Evolutionary conservation across 345 rosid genomes (phyloP).

Genomic region (Citrus sp.): DNA sequence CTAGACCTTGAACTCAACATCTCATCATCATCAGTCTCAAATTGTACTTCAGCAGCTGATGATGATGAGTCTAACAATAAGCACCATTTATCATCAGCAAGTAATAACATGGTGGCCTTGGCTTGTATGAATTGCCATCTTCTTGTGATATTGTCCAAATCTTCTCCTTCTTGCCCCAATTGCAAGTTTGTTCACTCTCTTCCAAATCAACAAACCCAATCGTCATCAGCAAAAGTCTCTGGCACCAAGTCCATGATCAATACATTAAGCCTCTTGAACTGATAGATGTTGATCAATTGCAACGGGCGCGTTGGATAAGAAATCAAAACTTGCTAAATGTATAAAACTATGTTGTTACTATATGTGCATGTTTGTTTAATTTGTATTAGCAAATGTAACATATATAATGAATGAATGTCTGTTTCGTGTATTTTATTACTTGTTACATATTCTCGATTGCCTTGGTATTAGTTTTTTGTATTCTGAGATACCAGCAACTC

Average conservation of each 20-base stretch:
- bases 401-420: too few relatives aligned
- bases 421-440: too few relatives aligned
- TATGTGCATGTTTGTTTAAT: too few relatives aligned
- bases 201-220: conserved; percentile 20
- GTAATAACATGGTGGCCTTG: conserved; percentile 43
- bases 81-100: conserved; percentile 2
- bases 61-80: conserved; percentile 4
- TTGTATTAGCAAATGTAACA: too few relatives aligned
- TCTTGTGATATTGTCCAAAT: conserved; percentile 44
- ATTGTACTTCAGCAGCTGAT: not conserved
- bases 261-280: conserved; percentile 44
- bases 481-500: too few relatives aligned
- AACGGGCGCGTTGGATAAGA: too few relatives aligned
- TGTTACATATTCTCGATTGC: too few relatives aligned
- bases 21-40: not conserved
- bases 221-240: conserved; percentile 6
- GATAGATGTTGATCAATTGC: not conserved
- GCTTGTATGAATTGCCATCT: conserved; percentile 53
- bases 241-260: too few relatives aligned
- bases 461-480: too few relatives aligned
- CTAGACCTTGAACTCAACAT: conserved; percentile 31
- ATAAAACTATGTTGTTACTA: too few relatives aligned
- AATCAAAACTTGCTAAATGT: too few relatives aligned
- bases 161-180: conserved; percentile 51
- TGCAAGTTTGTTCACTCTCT: conserved; percentile 54